phyloP scores from a whole-genome alignment of 176 grass and related monocot species.

The Aegilops tauschii region DNA sequence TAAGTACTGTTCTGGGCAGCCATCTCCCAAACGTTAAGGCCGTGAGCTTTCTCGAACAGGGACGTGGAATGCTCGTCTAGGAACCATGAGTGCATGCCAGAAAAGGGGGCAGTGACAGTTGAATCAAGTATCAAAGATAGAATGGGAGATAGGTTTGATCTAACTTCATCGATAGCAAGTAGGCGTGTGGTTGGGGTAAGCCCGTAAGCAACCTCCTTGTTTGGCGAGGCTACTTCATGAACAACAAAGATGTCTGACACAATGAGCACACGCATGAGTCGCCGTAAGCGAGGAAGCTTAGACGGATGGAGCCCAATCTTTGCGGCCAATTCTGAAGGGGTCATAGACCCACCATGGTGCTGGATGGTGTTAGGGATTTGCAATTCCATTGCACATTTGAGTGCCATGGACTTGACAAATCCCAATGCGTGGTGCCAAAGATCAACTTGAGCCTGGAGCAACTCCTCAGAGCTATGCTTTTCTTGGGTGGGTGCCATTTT shows the following conservation, averaged over 20 bases:
- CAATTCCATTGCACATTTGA: conserved; percentile 54
- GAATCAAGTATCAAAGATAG: conserved; percentile 19
- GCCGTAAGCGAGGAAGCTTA: conserved; percentile 18
- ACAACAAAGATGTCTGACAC: conserved; percentile 12
- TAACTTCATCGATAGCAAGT: conserved; percentile 7
- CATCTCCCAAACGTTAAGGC: conserved; percentile 17
- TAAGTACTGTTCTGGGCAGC: conserved; percentile 13
- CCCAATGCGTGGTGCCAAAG: conserved; percentile 40
- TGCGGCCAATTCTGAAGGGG: conserved; percentile 22
- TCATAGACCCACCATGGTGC: conserved; percentile 21
- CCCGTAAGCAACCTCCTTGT: conserved; percentile 19
- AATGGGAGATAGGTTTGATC: background rate
- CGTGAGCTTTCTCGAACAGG: conserved; percentile 10
- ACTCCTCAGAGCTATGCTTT: conserved; percentile 9
- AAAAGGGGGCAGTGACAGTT: conserved; percentile 8
- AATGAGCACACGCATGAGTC: conserved; percentile 44
- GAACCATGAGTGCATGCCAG: conserved; percentile 32
- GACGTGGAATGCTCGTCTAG: conserved; percentile 5
- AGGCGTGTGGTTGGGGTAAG: conserved; percentile 34
- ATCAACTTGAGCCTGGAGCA: conserved; percentile 36
- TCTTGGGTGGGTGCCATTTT: background rate
- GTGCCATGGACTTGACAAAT: conserved; percentile 37
- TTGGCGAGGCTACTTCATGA: background rate
- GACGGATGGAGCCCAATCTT: conserved; percentile 8
- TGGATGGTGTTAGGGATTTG: conserved; percentile 45